Evolutionary conservation across 768 basidiomycete species (phyloP).

Genomic region (Tephrocybe rancida): DNA sequence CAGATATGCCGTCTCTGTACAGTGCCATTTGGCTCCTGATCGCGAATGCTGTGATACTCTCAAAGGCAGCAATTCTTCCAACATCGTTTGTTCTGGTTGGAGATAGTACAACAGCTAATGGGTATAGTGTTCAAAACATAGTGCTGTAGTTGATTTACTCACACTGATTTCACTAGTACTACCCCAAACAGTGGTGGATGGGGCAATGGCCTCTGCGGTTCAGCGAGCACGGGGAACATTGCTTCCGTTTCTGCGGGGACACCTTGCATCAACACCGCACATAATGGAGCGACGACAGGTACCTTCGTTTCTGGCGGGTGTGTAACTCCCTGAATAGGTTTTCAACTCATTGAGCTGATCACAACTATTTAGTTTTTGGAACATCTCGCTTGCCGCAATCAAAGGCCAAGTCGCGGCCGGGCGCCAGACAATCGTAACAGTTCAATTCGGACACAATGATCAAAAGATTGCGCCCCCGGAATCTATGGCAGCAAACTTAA

Average conservation of each 20-base stretch:
- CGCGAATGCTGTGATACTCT: too few relatives aligned
- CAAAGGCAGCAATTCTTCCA: too few relatives aligned
- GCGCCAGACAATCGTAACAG: conserved; percentile 35
- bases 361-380: conserved; percentile 25
- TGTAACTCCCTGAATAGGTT: background rate
- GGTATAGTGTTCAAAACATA: conserved; percentile 17
- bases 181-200: conserved; percentile 39
- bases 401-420: conserved; percentile 35
- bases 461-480: conserved; percentile 43
- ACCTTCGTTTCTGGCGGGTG: conserved; percentile 38
- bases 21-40: too few relatives aligned
- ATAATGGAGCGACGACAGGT: conserved; percentile 43
- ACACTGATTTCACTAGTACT: conserved; percentile 22
- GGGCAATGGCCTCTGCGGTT: conserved; percentile 45
- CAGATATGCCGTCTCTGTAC: too few relatives aligned
- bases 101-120: conserved; percentile 43
- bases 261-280: conserved; percentile 41
- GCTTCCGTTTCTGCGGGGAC: conserved; percentile 33
- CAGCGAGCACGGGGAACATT: conserved; percentile 29
- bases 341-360: background rate
- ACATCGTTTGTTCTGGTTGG: conserved; percentile 23
- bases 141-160: background rate
- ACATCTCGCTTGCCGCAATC: conserved; percentile 35
- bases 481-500: conserved; percentile 45
- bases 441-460: conserved; percentile 45